These are phyloP conservation scores for Cystobasidium ongulense DNA, from an alignment of 768 basidiomycete genomes.

Conservation along the genomic window DNA sequence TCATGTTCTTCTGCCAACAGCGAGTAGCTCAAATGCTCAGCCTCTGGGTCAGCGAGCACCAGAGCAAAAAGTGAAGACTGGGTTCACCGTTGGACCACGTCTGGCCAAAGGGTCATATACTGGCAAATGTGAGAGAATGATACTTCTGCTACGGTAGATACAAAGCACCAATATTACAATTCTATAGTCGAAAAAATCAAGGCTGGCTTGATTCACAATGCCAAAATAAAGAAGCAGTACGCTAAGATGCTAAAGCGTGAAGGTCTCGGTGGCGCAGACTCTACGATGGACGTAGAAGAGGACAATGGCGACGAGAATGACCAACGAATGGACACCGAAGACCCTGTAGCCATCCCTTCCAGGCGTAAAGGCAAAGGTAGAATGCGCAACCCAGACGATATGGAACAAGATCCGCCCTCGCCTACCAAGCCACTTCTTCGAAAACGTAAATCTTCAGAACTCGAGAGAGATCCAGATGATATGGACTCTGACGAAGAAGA, in stretches of 20 bases:
- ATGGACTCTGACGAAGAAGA: constrained; percentile 2
- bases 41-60: not conserved
- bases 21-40: not conserved
- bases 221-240: constrained; percentile 24
- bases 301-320: not conserved
- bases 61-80: not conserved
- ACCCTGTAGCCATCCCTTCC: not conserved
- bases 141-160: too few relatives aligned
- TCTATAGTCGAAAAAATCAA: constrained; percentile 28
- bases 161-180: too few relatives aligned
- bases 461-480: constrained; percentile 10
- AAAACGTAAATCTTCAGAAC: constrained; percentile 22
- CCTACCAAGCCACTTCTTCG: constrained; percentile 3
- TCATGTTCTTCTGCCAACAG: not conserved
- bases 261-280: not conserved
- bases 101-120: not conserved
- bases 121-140: constrained; percentile 16
- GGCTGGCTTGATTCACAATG: constrained; percentile 23
- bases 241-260: constrained; percentile 25
- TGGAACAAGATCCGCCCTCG: not conserved
- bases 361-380: constrained; percentile 11
- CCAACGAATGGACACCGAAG: not conserved
- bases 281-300: not conserved
- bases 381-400: constrained; percentile 4
- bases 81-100: constrained; percentile 22